A percentile compares a stretch with the other conserved stretches of the same genome.
Evolutionary conservation across 441 rosid genomes (phyloP).

Genomic region (Aleurites moluccanus): DNA sequence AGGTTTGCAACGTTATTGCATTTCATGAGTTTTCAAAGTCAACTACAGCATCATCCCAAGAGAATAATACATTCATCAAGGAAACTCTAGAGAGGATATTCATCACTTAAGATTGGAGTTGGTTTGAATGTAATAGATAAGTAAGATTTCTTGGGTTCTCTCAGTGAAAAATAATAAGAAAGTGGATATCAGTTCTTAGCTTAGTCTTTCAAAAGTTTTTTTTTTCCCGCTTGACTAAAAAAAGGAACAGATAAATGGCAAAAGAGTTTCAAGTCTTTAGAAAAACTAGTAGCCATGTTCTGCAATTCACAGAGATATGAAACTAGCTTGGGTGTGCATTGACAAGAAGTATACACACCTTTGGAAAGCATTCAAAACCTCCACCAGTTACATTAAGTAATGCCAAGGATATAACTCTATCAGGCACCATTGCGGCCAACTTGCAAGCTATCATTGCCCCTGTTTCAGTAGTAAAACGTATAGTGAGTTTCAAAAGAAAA

Average conservation of each 20-base stretch:
- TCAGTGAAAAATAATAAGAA: background rate
- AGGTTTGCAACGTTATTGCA: background rate
- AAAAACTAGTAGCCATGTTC: background rate
- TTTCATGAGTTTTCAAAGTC: background rate
- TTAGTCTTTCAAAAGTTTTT: constrained; percentile 1
- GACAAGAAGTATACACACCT: constrained; percentile 46
- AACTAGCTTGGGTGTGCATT: background rate
- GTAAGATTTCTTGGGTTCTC: too few species aligned
- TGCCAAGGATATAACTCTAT: constrained; percentile 78
- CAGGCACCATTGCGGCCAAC: constrained; percentile 83
- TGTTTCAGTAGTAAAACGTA: constrained; percentile 29
- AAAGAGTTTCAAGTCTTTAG: background rate
- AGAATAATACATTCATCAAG: background rate
- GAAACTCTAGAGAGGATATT: background rate
- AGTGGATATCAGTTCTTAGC: background rate
- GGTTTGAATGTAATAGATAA: background rate
- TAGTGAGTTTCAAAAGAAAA: background rate
- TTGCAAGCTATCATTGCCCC: constrained; percentile 98
- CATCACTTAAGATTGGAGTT: background rate
- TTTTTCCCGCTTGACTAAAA: background rate
- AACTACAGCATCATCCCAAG: background rate
- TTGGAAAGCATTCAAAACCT: constrained; percentile 89
- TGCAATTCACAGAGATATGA: constrained; percentile 6
- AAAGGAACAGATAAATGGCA: background rate
- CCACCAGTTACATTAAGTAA: constrained; percentile 97